Percentiles rank a stretch among this genome's conserved stretches.
phyloP scores from a whole-genome alignment of 768 basidiomycete species.

The Cystofilobasidium capitatum region DNA sequence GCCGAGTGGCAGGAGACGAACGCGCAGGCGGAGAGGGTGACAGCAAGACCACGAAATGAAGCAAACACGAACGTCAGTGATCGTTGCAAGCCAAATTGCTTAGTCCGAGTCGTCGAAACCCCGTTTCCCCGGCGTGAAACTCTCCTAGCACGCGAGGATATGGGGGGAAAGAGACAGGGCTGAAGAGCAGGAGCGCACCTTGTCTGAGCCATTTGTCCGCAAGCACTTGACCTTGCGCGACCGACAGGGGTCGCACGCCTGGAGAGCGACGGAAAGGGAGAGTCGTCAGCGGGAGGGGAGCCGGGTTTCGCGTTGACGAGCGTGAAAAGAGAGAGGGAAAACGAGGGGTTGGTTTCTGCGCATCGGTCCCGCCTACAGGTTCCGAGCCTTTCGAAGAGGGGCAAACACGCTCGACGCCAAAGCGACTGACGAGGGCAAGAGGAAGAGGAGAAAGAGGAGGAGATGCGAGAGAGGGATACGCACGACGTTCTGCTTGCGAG shows the following conservation, averaged over 20 bases:
- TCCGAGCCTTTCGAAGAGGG: no score
- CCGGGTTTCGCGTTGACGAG: no score
- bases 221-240: slow-evolving; percentile 77
- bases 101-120: no score
- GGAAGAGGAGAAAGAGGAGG: background rate
- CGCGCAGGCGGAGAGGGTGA: slow-evolving; percentile 17
- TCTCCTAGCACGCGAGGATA: no score
- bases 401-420: no score
- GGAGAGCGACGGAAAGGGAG: background rate
- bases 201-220: slow-evolving; percentile 68
- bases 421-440: background rate
- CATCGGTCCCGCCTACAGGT: no score
- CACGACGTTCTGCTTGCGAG: slow-evolving; percentile 23
- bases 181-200: slow-evolving; percentile 45
- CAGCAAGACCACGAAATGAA: slow-evolving; percentile 20
- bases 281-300: no score
- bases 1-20: slow-evolving; percentile 8
- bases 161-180: slow-evolving; percentile 30
- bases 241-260: slow-evolving; percentile 22
- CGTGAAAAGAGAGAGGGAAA: no score
- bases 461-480: background rate
- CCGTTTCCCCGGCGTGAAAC: no score
- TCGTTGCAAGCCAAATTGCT: background rate
- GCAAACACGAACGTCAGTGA: slow-evolving; percentile 47
- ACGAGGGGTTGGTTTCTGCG: background rate